Evolutionary conservation across 2,329 filamentous ascomycete genomes (phyloP).

Genomic region (Pyricularia sp.): DNA sequence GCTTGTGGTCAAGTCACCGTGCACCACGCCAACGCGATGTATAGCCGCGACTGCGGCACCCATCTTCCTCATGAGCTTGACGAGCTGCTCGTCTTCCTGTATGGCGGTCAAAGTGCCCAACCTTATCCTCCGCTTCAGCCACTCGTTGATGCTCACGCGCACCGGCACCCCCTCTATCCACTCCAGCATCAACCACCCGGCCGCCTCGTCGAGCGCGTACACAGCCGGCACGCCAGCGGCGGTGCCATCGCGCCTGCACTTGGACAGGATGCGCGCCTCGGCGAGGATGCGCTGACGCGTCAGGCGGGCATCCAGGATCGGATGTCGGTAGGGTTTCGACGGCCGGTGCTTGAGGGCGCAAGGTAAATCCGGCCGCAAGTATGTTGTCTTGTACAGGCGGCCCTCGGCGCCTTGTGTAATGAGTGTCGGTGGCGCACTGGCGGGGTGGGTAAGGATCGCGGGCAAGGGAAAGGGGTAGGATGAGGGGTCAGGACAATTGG

Average conservation of each 20-base stretch:
- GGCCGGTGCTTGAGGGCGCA: constrained; percentile 87
- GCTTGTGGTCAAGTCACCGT: constrained; percentile 93
- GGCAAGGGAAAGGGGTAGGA: constrained; percentile 42
- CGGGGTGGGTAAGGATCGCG: constrained; percentile 47
- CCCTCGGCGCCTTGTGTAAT: constrained; percentile 93
- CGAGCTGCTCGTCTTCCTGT: constrained; percentile 27
- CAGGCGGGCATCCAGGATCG: constrained; percentile 72
- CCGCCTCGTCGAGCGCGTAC: constrained; percentile 49
- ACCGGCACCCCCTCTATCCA: constrained; percentile 69
- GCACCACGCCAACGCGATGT: constrained; percentile 76
- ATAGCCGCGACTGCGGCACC: constrained; percentile 60
- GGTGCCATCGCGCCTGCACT: constrained; percentile 58
- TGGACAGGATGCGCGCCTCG: constrained; percentile 74
- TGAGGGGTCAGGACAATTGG: background rate
- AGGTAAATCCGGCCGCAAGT: constrained; percentile 52
- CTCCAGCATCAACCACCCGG: constrained; percentile 70
- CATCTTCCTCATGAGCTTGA: constrained; percentile 54
- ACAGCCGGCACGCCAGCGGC: constrained; percentile 55
- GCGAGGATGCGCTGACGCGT: constrained; percentile 78
- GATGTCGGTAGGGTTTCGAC: constrained; percentile 82
- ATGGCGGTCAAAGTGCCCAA: constrained; percentile 14
- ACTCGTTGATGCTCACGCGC: constrained; percentile 54
- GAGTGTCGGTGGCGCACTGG: constrained; percentile 41
- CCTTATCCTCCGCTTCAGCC: constrained; percentile 40
- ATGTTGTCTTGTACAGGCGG: constrained; percentile 78